Evolutionary conservation across 768 basidiomycete species (phyloP), one percentile per base, ranked within the genome.

Genomic region (Russula vinacea): DNA sequence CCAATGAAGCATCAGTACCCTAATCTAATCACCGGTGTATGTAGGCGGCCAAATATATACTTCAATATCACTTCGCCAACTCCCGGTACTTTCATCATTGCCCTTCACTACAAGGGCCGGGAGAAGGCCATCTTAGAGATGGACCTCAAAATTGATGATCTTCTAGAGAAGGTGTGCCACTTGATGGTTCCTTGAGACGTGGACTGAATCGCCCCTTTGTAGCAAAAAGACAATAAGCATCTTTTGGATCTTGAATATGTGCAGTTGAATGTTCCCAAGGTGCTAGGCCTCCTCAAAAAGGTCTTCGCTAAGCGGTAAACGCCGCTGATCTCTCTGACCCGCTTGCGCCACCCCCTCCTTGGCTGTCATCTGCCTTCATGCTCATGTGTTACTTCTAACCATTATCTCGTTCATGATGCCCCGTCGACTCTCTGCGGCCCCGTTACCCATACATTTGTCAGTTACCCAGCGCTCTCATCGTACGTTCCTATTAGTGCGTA

Each of bases 221-320:
- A 98, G 94, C 96, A 98, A 93, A 97, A 98, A 78, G 96, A 99
- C 76, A 95, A 96, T 78, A 95, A 98, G 71, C 93, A 95, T 71
- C 80, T 95, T 39, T 78, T 99, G 67, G 97, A 99, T 78, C 80
- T 99, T 67, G 97, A 98, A 78, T 98, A 99, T 73, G 96, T 98
- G 62, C 93, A 97, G 76, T 79, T 98, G 67, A 96, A 97, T 74
- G 96, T 98, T 33, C 92, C 92, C 0, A 98, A 98, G 76, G 93
- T 97, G 55, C 80, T 97, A 40, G 89, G 85, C 35, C 83, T 97
- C 60, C 80, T 96, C 72, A 96, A 93, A 81, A 96, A 96, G 79
- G 93, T 96, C 67, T 93, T 94, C 72, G 87, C 88, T 24, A 92
- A 91, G 78, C 88, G 91, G 76, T 91, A 78, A 87, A 66, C 26